Evolutionary conservation across 306 rosid genomes (phyloP).

Genomic region (Corylus avellana): DNA sequence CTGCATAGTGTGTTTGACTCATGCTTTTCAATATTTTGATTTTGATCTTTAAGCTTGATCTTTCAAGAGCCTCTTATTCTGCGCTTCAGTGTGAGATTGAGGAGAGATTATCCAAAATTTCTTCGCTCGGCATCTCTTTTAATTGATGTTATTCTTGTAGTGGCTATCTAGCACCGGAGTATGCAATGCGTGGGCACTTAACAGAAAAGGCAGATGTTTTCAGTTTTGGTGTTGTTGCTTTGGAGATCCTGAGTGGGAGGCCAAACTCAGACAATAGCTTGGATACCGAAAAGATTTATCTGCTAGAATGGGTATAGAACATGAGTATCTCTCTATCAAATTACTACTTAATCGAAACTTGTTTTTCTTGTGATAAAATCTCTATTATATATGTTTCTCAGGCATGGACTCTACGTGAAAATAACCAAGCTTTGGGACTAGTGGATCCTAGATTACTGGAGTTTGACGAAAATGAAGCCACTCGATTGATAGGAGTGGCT

Average conservation of each 20-base stretch:
- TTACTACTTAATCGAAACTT: background rate
- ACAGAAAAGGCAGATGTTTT: slow-evolving; percentile 89
- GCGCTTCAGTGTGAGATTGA: background rate
- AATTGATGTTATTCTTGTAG: slow-evolving; percentile 36
- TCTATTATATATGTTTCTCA: slow-evolving; percentile 4
- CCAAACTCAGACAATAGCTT: slow-evolving; percentile 61
- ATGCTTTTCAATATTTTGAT: background rate
- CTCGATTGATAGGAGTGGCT: slow-evolving; percentile 49
- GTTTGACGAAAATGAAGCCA: slow-evolving; percentile 47
- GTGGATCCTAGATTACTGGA: slow-evolving; percentile 46
- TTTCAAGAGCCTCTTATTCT: background rate
- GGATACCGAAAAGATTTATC: slow-evolving; percentile 61
- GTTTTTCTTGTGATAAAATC: background rate
- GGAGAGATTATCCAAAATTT: background rate
- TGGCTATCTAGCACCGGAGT: slow-evolving; percentile 89
- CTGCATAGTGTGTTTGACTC: background rate
- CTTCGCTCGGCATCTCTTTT: background rate
- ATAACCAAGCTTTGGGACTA: slow-evolving; percentile 37
- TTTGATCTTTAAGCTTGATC: background rate
- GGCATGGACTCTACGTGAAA: slow-evolving; percentile 72
- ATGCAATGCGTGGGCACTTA: slow-evolving; percentile 90
- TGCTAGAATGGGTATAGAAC: slow-evolving; percentile 70
- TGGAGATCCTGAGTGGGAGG: slow-evolving; percentile 77
- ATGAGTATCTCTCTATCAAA: background rate
- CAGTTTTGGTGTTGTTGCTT: slow-evolving; percentile 82